Base-by-base conservation (phyloP, 129 eudicot species). In the Smallanthus sonchifolius region DNA sequence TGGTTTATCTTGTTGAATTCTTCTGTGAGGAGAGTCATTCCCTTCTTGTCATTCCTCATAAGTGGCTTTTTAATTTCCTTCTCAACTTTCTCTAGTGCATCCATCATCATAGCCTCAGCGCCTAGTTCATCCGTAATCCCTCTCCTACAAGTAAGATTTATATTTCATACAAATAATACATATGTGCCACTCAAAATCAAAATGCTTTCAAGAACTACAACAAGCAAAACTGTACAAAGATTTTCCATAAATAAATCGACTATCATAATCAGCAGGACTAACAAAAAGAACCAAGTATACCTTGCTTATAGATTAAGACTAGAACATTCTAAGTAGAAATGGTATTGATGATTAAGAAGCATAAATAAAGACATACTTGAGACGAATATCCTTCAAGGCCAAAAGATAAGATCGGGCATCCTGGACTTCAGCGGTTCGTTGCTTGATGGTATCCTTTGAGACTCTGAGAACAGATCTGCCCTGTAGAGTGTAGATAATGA, bases 41-140 rank as follows among this genome's bases (percentile, higher is more conserved):
- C 92, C 74, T 88, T 83, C 76, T 91, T 84, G 82, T 91, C 97
- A 72, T 88, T 88, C 74, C 97, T 82, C 97, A 91, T 61, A 35
- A 91, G 92, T 5, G 97, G 97, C 64, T 91, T 88, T 77, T 88
- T 88, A 45, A 91, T 45, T 75, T 88, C 92, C 64, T 88, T 88
- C 81, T 91, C 97, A 72, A 91, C 88, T 81, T 86, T 91, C 61
- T 88, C 96, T 74, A 91, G 82, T 15, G 96, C 96, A 56, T 84
- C 87, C 83, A 88, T 80, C 97, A 91, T 91, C 97, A 88, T 79
- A 32, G 80, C 83, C 79, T 91, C 97, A 28, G 90, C 92, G 65
- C 96, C 97, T 55, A 88, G 87, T n/a, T 91, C 96, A 77, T 91
- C 97, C 3, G 78, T 71, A 61, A 88, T 86, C 44, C 96, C 96